Evolutionary conservation across 1,284 basidiomycete genomes (phyloP).

Genomic region (Leccinum griseonigrum): DNA sequence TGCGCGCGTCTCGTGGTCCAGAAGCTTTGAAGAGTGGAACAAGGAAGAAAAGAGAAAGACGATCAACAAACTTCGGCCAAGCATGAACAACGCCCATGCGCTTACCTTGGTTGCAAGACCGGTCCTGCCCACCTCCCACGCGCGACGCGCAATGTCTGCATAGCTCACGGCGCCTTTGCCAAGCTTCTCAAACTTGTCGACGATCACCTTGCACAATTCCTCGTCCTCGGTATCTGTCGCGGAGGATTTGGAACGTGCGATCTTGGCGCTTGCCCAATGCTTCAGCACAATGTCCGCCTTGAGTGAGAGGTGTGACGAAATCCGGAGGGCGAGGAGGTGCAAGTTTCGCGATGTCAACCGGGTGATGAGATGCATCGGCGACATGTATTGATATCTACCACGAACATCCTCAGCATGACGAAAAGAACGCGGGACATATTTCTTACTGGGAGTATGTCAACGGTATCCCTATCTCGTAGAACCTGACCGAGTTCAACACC

Average conservation of each 20-base stretch:
- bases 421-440: background rate
- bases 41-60: no score
- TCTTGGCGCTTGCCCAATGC: conserved; percentile 96
- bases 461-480: conserved; percentile 91
- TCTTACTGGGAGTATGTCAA: conserved; percentile 86
- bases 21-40: conserved; percentile 49
- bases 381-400: conserved; percentile 71
- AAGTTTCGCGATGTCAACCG: conserved; percentile 86
- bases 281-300: conserved; percentile 87
- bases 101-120: conserved; percentile 85
- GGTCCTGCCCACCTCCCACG: conserved; percentile 88
- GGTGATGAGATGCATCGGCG: conserved; percentile 75
- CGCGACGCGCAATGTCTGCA: conserved; percentile 91
- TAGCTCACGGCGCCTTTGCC: conserved; percentile 81
- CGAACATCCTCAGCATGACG: background rate
- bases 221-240: conserved; percentile 65
- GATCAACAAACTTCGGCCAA: no score
- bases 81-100: conserved; percentile 5
- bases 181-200: conserved; percentile 80
- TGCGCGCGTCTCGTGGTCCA: conserved; percentile 87
- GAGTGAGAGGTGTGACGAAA: conserved; percentile 81
- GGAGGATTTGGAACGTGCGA: conserved; percentile 65
- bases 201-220: conserved; percentile 77
- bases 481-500: conserved; percentile 92
- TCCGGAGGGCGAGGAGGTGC: conserved; percentile 90